Percentiles rank a stretch among this genome's conserved stretches.
Conservation (phyloP, 768 basidiomycete species). For the Polyporus arcularius region DNA sequence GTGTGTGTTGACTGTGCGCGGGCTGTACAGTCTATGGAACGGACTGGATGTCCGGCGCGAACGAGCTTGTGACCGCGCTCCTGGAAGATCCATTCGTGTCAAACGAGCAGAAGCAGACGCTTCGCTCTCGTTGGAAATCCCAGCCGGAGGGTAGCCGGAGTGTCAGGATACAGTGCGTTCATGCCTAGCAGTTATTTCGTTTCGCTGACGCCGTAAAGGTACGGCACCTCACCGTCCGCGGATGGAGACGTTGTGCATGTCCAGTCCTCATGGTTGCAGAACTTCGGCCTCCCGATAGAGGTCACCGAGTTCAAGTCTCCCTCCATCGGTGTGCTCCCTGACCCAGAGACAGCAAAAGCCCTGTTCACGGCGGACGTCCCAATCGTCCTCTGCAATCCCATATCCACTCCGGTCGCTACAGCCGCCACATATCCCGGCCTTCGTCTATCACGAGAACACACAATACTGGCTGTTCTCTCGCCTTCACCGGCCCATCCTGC, state of each 20-base stretch:
- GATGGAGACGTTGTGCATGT: constrained; percentile 29
- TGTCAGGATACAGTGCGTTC: constrained; percentile 18
- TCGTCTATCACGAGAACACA: constrained; percentile 22
- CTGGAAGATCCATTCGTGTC: constrained; percentile 70
- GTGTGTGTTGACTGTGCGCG: no score
- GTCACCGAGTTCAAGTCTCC: constrained; percentile 27
- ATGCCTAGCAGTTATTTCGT: no score
- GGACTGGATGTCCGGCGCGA: constrained; percentile 54
- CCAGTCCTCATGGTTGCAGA: constrained; percentile 56
- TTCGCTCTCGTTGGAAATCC: constrained; percentile 49
- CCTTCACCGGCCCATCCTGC: constrained; percentile 15
- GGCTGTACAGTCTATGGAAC: constrained; percentile 52
- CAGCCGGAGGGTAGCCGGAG: constrained; percentile 1
- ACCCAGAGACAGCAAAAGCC: constrained; percentile 10
- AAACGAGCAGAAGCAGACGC: constrained; percentile 43
- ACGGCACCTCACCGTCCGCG: constrained; percentile 12
- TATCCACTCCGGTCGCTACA: constrained; percentile 48
- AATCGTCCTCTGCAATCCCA: constrained; percentile 64
- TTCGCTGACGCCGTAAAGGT: constrained; percentile 8
- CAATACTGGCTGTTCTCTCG: constrained; percentile 30
- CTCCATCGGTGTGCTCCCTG: constrained; percentile 3
- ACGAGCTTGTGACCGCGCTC: constrained; percentile 67
- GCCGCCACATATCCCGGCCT: constrained; percentile 29
- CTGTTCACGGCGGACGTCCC: constrained; percentile 55
- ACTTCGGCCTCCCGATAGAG: constrained; percentile 45